A percentile compares a stretch with the other conserved stretches of the same genome.
These are phyloP conservation scores for Alternaria sp. DNA, from an alignment of 2,329 filamentous ascomycete species.

Conservation along the genomic window DNA sequence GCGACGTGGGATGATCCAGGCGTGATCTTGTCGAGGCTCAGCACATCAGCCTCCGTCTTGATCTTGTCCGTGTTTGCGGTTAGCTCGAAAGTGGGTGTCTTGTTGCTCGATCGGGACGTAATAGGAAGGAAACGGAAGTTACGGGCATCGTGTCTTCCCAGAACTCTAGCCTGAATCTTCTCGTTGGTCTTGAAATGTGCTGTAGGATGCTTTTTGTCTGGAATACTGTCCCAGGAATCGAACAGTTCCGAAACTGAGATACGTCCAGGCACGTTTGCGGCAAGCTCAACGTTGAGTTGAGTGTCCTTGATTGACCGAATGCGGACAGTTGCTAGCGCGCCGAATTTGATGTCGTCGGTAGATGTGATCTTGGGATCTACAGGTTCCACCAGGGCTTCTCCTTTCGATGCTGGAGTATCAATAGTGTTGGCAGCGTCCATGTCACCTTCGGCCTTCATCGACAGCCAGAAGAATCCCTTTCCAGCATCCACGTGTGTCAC, in stretches of 20 bases:
- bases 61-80: constrained; percentile 75
- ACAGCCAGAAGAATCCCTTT: constrained; percentile 73
- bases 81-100: constrained; percentile 78
- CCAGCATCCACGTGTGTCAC: constrained; percentile 77
- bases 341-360: constrained; percentile 77
- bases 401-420: constrained; percentile 35
- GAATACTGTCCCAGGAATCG: constrained; percentile 86
- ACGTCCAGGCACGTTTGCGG: constrained; percentile 89
- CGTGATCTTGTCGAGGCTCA: constrained; percentile 77
- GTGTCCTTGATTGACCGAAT: constrained; percentile 89
- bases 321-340: constrained; percentile 77
- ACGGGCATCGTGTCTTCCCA: constrained; percentile 88
- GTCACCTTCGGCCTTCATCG: constrained; percentile 63
- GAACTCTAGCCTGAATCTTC: constrained; percentile 75
- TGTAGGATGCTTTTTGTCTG: constrained; percentile 83
- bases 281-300: constrained; percentile 89
- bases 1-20: constrained; percentile 77
- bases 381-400: constrained; percentile 63
- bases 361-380: constrained; percentile 71
- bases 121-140: constrained; percentile 93
- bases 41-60: constrained; percentile 65
- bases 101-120: constrained; percentile 81
- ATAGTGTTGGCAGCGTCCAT: constrained; percentile 45
- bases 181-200: constrained; percentile 76
- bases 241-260: constrained; percentile 93